These are phyloP conservation scores for Lupinus albus DNA, from an alignment of 306 rosid species.

Conservation along the genomic window DNA sequence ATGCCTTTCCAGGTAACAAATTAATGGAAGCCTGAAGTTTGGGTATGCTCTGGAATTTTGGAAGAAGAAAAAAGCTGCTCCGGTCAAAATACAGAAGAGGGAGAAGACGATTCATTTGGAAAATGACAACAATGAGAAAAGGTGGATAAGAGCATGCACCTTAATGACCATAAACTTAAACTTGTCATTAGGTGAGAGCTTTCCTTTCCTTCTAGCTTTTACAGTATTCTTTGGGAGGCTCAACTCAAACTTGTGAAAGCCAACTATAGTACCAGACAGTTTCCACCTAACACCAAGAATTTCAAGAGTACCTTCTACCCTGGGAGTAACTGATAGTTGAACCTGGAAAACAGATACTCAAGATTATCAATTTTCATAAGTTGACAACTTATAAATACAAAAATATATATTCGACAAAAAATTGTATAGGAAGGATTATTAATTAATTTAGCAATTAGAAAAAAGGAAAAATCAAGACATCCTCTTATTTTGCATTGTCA, in stretches of 20 bases:
- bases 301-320: slow-evolving; percentile 72
- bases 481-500: slow-evolving; percentile 13
- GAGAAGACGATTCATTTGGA: slow-evolving; percentile 5
- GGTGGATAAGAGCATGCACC: slow-evolving; percentile 51
- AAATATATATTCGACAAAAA: not conserved
- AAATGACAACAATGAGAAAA: slow-evolving; percentile 18
- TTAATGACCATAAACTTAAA: slow-evolving; percentile 82
- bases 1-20: slow-evolving; percentile 67
- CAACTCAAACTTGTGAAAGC: slow-evolving; percentile 75
- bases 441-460: not conserved
- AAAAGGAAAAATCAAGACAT: not conserved
- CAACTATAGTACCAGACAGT: slow-evolving; percentile 73
- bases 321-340: slow-evolving; percentile 85
- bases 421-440: not conserved
- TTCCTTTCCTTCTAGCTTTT: slow-evolving; percentile 62
- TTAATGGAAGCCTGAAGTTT: slow-evolving; percentile 75
- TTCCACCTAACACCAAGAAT: slow-evolving; percentile 90
- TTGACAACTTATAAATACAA: slow-evolving; percentile 8
- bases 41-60: slow-evolving; percentile 75
- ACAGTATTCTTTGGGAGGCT: slow-evolving; percentile 51
- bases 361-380: too few relatives aligned
- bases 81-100: slow-evolving; percentile 29
- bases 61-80: slow-evolving; percentile 10
- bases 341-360: slow-evolving; percentile 59
- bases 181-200: slow-evolving; percentile 51